A percentile compares a stretch with the other conserved stretches of the same genome.
Conservation (phyloP, 306 rosid genomes). For the Rosa persica region DNA sequence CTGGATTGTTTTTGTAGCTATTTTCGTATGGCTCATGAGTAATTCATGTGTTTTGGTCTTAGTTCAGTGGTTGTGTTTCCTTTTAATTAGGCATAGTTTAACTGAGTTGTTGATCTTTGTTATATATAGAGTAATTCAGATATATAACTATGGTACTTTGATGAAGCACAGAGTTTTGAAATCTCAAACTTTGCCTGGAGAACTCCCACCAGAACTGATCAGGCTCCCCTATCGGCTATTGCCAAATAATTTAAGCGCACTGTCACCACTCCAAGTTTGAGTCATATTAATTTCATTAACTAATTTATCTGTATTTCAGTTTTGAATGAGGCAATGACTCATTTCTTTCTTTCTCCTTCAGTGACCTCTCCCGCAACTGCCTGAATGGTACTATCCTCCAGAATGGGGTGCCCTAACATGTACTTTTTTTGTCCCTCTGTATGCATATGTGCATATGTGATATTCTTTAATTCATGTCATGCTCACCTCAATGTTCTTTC, state of each 20-base stretch:
- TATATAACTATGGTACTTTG: not conserved
- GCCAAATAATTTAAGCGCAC: constrained; percentile 46
- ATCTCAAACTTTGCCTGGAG: constrained; percentile 52
- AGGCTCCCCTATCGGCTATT: constrained; percentile 48
- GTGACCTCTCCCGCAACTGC: constrained; percentile 63
- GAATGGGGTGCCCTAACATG: constrained; percentile 60
- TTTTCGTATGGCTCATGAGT: too few species aligned
- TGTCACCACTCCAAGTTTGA: not conserved
- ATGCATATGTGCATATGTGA: not conserved
- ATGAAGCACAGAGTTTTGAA: constrained; percentile 43
- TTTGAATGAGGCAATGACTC: too few species aligned
- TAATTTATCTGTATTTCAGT: not conserved
- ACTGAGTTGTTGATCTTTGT: too few species aligned
- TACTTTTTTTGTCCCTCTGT: constrained; percentile 14
- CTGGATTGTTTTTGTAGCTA: too few species aligned
- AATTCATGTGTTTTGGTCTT: too few species aligned
- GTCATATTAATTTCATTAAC: not conserved
- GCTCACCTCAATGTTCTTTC: not conserved
- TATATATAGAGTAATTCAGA: too few species aligned
- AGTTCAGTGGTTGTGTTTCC: too few species aligned
- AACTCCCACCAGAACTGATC: constrained; percentile 44
- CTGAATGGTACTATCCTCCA: constrained; percentile 60
- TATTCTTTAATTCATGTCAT: not conserved
- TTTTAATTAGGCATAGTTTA: too few species aligned
- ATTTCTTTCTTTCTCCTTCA: constrained; percentile 17